Percentiles rank a stretch among this genome's conserved stretches.
Conservation (phyloP, 1,284 basidiomycete genomes). For the Porodaedalea pini region DNA sequence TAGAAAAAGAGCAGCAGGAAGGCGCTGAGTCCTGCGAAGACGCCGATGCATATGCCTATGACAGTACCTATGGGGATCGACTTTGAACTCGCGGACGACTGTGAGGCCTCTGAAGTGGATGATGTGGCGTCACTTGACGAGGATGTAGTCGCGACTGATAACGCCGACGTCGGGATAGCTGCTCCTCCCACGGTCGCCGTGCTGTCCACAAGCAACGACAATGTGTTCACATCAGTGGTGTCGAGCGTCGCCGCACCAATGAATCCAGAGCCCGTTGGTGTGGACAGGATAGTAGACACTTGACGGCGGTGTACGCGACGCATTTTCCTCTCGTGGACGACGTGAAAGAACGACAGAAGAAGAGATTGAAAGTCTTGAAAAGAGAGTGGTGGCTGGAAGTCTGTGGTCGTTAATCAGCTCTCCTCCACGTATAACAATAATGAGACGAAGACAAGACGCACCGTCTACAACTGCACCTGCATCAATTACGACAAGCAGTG, state of each 20-base stretch:
- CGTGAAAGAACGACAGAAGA: background rate
- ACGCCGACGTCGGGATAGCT: background rate
- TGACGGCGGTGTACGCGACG: constrained; percentile 2
- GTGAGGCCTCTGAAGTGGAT: background rate
- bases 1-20: constrained; percentile 11
- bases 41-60: constrained; percentile 20
- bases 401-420: background rate
- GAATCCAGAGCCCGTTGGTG: constrained; percentile 4
- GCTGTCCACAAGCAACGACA: background rate
- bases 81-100: background rate
- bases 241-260: background rate
- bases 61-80: constrained; percentile 19
- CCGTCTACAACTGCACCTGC: constrained; percentile 1
- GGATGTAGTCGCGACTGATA: background rate
- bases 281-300: background rate
- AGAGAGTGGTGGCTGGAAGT: background rate
- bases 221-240: background rate
- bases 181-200: background rate
- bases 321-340: background rate
- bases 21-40: constrained; percentile 12
- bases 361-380: background rate
- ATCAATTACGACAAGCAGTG: background rate
- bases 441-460: background rate
- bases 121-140: background rate
- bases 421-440: background rate